Evolutionary conservation across 2,329 filamentous ascomycete genomes (phyloP), one percentile per base, ranked within the genome.

Genomic region (Esteya vermicola): DNA sequence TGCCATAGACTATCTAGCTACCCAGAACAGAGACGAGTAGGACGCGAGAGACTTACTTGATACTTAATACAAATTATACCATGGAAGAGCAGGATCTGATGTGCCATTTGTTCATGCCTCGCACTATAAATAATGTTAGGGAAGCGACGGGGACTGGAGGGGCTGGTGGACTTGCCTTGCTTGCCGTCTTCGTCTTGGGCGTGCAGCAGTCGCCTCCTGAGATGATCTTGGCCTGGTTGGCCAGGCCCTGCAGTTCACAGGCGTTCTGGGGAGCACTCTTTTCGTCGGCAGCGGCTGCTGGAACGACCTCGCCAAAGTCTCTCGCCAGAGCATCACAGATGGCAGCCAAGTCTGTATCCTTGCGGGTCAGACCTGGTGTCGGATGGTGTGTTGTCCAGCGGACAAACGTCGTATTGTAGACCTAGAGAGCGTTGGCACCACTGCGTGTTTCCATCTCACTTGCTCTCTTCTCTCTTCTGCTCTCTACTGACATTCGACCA

Each of bases 341-440:
- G 6, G 54, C 51, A 0, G 80, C 81, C 56, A 85, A 67, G 28
- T 63, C 51, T 22, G 80, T 57, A 52, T 85, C 80, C 51, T 74
- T 75, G 18, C 59, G 57, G 0, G 75, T 79, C n/a, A 85, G 59
- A 2, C 81, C 80, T 9, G 62, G 25, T 13, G 16, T 59, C 1
- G 78, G 79, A 43, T 60, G 68, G 53, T 85, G 81, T 2, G 80
- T 85, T 9, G 78, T 84, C 81, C 80, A 85, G 36, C 77, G 71
- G 45, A 85, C 73, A 49, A 75, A 75, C 1, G 74, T 72, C 6
- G 70, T 78, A 53, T 81, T 84, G 58, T 79, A 85, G 9, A 81
- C 69, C 76, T 80, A 36, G 68, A 71, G 5, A 69, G 57, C 61
- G 64, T 9, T 3, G 16, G 9, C n/a, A 36, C 8, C 9, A 6